Evolutionary conservation across 345 rosid genomes (phyloP), one percentile per base, ranked within the genome.

Genomic region (Bretschneidera sinensis): DNA sequence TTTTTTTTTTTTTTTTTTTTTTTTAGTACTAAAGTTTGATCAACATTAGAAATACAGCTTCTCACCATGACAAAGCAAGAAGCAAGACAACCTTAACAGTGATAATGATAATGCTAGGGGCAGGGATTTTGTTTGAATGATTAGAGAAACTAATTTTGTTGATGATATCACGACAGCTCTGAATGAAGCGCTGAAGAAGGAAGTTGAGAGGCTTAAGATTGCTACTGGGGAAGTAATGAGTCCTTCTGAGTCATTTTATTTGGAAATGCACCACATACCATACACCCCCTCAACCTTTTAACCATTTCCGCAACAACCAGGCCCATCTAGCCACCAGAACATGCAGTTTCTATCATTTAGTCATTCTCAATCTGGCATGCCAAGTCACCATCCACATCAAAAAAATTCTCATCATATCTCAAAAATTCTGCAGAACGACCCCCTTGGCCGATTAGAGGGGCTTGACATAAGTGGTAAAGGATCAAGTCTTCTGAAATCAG

Each of bases 161-260:
- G 18, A 55, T 19, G 43, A 57, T 11, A 6, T 49, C 43, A 24
- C 55, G 10, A n/a, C 76, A 86, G 92, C 84, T 58, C 57, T 86
- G 43, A 86, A 81, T 28, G 87, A 86, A 62, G 82, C 89, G 0
- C 47, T 83, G 54, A 76, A 81, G 82, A 81, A 83, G 74, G 92
- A 86, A 79, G 82, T 86, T 20, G 84, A 79, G 58, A 81, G 83
- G 65, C 79, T 84, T 24, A 86, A 84, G 74, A 43, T 80, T 52
- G 85, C 78, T 17, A 86, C 86, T 0, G 90, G 90, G 45, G 90
- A 80, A 56, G 55, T 68, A 23, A 73, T 76, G 45, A 68, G 62
- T 33, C 64, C 74, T 17, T 64, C 78, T 0, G 83, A 79, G n/a
- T 72, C 83, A 0, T 83, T 58, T 61, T 71, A 77, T 59, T 47